A percentile compares a stretch with the other conserved stretches of the same genome.
Evolutionary conservation across 2,329 filamentous ascomycete species (phyloP).

Genomic region (Raffaelea albimanens): DNA sequence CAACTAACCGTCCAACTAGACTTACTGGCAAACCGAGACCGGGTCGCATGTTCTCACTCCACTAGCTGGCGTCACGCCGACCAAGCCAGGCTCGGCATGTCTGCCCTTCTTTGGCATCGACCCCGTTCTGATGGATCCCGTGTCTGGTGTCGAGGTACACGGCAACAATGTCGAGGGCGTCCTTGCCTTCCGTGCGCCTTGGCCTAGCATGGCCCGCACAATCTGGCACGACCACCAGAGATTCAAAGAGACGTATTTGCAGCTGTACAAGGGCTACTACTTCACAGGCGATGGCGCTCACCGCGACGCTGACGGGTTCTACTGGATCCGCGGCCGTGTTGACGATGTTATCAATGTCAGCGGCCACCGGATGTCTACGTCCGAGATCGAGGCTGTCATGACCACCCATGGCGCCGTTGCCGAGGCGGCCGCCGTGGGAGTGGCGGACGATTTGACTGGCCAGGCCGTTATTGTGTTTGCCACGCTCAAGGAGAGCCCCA

Average conservation of each 20-base stretch:
- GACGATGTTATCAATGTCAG: conserved; percentile 98
- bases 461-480: conserved; percentile 98
- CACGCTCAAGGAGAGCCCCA: conserved; percentile 75
- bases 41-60: conserved; percentile 94
- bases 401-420: conserved; percentile 85
- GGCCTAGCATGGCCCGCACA: conserved; percentile 97
- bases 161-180: conserved; percentile 98
- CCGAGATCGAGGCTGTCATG: conserved; percentile 94
- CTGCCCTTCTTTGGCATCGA: conserved; percentile 98
- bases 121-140: conserved; percentile 92
- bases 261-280: conserved; percentile 97
- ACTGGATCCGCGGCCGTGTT: conserved; percentile 98
- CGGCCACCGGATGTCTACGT: conserved; percentile 90
- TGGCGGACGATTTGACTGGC: conserved; percentile 86
- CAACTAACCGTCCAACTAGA: conserved; percentile 55
- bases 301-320: conserved; percentile 95
- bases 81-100: conserved; percentile 92
- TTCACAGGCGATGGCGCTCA: conserved; percentile 92
- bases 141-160: conserved; percentile 84
- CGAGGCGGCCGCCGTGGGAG: conserved; percentile 90
- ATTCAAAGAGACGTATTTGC: conserved; percentile 97
- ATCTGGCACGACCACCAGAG: conserved; percentile 97
- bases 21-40: conserved; percentile 99
- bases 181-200: conserved; percentile 91
- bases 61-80: conserved; percentile 84